These are phyloP conservation scores for Areca catechu DNA, from an alignment of 176 grass and related monocot genomes.

Conservation along the genomic window DNA sequence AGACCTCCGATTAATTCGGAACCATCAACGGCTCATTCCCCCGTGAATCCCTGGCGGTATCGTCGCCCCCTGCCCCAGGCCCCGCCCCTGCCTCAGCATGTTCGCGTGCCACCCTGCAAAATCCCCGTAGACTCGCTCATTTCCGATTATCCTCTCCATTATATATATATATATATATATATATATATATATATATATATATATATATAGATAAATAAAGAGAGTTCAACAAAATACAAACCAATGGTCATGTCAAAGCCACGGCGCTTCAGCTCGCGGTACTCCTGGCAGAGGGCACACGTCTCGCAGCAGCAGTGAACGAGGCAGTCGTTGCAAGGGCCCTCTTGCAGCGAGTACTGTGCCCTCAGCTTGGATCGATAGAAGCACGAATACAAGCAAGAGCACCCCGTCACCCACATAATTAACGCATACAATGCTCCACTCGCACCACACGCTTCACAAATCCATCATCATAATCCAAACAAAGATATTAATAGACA, in stretches of 20 bases:
- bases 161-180: too few relatives aligned
- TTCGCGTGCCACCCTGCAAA: constrained; percentile 52
- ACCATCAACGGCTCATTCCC: background rate
- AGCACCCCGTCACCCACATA: constrained; percentile 2
- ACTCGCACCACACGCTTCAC: constrained; percentile 35
- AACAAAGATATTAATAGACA: too few relatives aligned
- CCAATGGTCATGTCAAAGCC: constrained; percentile 21
- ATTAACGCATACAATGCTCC: constrained; percentile 36
- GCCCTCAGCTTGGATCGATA: constrained; percentile 41
- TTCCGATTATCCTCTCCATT: too few relatives aligned
- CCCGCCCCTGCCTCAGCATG: constrained; percentile 53
- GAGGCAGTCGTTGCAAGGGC: constrained; percentile 50
- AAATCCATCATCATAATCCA: too few relatives aligned
- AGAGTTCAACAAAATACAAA: too few relatives aligned
- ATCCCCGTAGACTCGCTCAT: too few relatives aligned
- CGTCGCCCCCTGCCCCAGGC: background rate
- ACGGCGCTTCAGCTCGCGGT: constrained; percentile 44
- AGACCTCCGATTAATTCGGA: too few relatives aligned
- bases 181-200: too few relatives aligned
- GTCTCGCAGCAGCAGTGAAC: constrained; percentile 48
- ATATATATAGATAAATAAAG: too few relatives aligned
- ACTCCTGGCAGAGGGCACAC: constrained; percentile 57
- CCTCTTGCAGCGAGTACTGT: constrained; percentile 33
- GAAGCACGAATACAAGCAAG: constrained; percentile 45
- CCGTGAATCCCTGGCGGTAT: constrained; percentile 16